Percentiles rank a stretch among this genome's conserved stretches.
phyloP scores from a whole-genome alignment of 2,329 filamentous ascomycete species.

The Verticillium isaacii region DNA sequence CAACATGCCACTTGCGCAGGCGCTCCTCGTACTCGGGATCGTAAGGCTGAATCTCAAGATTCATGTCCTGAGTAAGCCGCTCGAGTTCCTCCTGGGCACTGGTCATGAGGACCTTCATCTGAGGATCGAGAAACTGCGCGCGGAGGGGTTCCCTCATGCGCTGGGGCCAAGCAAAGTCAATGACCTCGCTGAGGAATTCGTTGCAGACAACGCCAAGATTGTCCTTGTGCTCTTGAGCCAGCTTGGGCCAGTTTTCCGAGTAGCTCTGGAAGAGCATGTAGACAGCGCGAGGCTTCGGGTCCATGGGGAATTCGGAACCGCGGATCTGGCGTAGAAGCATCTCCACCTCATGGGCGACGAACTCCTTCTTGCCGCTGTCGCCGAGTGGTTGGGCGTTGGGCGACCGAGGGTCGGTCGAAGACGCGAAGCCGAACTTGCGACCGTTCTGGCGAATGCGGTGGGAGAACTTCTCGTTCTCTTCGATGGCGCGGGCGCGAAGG shows the following conservation, averaged over 20 bases:
- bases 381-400: conserved; percentile 7
- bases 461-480: conserved; percentile 47
- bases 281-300: conserved; percentile 46
- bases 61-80: conserved; percentile 43
- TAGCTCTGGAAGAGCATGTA: conserved; percentile 52
- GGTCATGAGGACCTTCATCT: conserved; percentile 42
- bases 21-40: conserved; percentile 50
- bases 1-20: conserved; percentile 39
- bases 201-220: conserved; percentile 50
- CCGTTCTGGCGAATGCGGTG: conserved; percentile 43
- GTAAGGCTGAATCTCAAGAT: conserved; percentile 48
- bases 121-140: conserved; percentile 41
- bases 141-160: conserved; percentile 47
- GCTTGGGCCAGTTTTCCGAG: conserved; percentile 45
- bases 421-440: conserved; percentile 40
- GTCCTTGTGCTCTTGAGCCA: conserved; percentile 49
- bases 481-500: conserved; percentile 43
- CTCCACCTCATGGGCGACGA: conserved; percentile 43
- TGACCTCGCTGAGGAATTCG: conserved; percentile 46
- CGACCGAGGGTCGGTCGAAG: conserved; percentile 10
- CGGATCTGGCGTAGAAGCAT: conserved; percentile 44
- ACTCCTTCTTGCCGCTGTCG: conserved; percentile 39
- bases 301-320: conserved; percentile 47
- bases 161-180: conserved; percentile 44
- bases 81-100: conserved; percentile 41